Evolutionary conservation across 306 rosid genomes (phyloP).

Genomic region (Cicer judaicum): DNA sequence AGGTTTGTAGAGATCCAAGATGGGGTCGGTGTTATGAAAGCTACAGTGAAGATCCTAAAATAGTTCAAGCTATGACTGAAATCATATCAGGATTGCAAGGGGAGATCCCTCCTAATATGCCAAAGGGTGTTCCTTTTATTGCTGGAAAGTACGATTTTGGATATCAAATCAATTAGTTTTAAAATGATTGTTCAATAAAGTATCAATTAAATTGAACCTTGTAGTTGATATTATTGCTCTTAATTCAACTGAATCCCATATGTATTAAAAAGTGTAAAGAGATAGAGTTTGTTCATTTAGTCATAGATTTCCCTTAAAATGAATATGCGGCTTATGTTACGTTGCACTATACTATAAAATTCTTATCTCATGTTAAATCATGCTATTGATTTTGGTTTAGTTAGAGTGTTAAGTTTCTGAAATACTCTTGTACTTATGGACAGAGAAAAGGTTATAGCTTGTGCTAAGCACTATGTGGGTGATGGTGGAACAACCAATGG

Average conservation of each 20-base stretch:
- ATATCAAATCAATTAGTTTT: conserved; percentile 10
- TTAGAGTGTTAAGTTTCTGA: conserved; percentile 39
- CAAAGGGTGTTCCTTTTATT: conserved; percentile 52
- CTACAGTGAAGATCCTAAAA: conserved; percentile 56
- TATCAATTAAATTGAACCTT: conserved; percentile 19
- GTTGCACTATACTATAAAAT: not conserved
- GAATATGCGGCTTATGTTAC: too few species aligned
- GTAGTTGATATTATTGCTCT: conserved; percentile 28
- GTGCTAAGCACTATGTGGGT: conserved; percentile 57
- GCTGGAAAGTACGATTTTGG: conserved; percentile 51
- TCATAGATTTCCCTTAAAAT: too few species aligned
- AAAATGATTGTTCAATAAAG: conserved; percentile 2
- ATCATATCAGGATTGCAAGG: conserved; percentile 57
- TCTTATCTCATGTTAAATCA: not conserved
- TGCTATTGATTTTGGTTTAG: conserved; percentile 19
- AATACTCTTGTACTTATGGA: not conserved
- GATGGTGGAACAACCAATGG: conserved; percentile 56
- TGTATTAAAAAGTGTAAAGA: not conserved
- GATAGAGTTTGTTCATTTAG: not conserved
- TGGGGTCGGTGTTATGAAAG: conserved; percentile 68
- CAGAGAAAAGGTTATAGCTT: conserved; percentile 51
- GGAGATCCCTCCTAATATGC: conserved; percentile 40
- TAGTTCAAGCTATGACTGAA: conserved; percentile 58
- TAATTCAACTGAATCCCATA: not conserved
- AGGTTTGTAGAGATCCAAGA: conserved; percentile 68